Percentiles rank a stretch among this genome's conserved stretches.
phyloP scores from a whole-genome alignment of 176 grass and related monocot genomes.

The Rhipidocladum racemiflorum region DNA sequence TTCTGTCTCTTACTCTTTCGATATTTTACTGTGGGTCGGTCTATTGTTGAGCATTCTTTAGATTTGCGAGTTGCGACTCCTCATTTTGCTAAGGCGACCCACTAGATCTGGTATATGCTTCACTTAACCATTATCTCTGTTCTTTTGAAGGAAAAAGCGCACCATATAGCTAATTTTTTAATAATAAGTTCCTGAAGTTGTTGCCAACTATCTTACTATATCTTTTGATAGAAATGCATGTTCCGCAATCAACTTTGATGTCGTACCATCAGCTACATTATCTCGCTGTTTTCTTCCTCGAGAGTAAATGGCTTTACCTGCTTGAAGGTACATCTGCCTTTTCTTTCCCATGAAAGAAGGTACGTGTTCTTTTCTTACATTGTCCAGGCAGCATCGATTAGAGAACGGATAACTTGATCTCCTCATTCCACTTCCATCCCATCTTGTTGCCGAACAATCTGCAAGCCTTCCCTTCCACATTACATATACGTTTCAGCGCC shows the following conservation, averaged over 20 bases:
- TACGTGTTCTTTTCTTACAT: neutral
- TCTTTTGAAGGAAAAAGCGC: neutral
- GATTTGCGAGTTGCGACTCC: neutral
- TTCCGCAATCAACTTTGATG: neutral
- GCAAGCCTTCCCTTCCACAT: neutral
- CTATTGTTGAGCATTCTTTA: neutral
- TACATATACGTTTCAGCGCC: neutral
- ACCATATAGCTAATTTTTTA: neutral
- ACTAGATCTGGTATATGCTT: neutral
- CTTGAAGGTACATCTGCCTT: neutral
- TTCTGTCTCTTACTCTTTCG: neutral
- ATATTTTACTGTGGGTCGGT: neutral
- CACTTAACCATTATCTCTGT: neutral
- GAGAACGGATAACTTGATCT: neutral
- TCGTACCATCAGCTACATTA: neutral
- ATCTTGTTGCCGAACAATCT: neutral
- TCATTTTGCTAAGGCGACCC: neutral
- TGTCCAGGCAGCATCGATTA: neutral
- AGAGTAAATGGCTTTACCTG: neutral
- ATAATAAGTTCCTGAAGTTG: neutral
- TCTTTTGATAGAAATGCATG: slow-evolving; percentile 19
- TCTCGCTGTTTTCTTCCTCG: neutral
- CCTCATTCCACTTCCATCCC: neutral
- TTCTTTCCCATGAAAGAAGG: neutral
- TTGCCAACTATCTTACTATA: neutral